Evolutionary conservation across 2,329 filamentous ascomycete genomes (phyloP).

Genomic region (Lachnellula occidentalis): DNA sequence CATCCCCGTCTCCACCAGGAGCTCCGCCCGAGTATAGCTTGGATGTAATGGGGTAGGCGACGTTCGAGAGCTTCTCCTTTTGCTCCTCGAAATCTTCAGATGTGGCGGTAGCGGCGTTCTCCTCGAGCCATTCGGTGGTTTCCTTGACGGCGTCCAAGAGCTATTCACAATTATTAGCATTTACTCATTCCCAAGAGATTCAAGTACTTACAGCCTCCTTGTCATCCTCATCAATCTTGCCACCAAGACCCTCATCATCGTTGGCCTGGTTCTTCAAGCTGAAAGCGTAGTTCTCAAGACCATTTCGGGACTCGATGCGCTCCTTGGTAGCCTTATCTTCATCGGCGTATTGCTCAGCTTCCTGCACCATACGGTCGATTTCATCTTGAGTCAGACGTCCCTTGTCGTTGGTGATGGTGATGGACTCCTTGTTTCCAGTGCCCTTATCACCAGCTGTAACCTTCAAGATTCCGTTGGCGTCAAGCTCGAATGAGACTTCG

Average conservation of each 20-base stretch:
- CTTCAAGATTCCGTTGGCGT: slow-evolving; percentile 97
- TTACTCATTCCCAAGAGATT: not conserved
- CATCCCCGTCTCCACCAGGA: slow-evolving; percentile 61
- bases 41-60: slow-evolving; percentile 97
- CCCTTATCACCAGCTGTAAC: slow-evolving; percentile 96
- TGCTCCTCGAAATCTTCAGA: slow-evolving; percentile 98
- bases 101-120: slow-evolving; percentile 79
- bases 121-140: slow-evolving; percentile 91
- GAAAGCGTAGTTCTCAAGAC: slow-evolving; percentile 98
- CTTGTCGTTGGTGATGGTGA: slow-evolving; percentile 99
- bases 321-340: slow-evolving; percentile 98
- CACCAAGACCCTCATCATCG: slow-evolving; percentile 92
- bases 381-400: slow-evolving; percentile 93
- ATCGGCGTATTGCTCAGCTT: slow-evolving; percentile 98
- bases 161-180: slow-evolving; percentile 40
- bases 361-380: slow-evolving; percentile 98
- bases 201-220: slow-evolving; percentile 75
- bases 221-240: slow-evolving; percentile 97
- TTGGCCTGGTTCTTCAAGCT: slow-evolving; percentile 98
- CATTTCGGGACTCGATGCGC: slow-evolving; percentile 94
- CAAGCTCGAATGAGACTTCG: slow-evolving; percentile 95
- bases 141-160: slow-evolving; percentile 96
- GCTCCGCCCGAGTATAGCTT: slow-evolving; percentile 77
- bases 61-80: slow-evolving; percentile 96
- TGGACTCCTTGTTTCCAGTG: slow-evolving; percentile 93